Conservation (phyloP, 768 basidiomycete genomes). For the Dendrothele bispora region DNA sequence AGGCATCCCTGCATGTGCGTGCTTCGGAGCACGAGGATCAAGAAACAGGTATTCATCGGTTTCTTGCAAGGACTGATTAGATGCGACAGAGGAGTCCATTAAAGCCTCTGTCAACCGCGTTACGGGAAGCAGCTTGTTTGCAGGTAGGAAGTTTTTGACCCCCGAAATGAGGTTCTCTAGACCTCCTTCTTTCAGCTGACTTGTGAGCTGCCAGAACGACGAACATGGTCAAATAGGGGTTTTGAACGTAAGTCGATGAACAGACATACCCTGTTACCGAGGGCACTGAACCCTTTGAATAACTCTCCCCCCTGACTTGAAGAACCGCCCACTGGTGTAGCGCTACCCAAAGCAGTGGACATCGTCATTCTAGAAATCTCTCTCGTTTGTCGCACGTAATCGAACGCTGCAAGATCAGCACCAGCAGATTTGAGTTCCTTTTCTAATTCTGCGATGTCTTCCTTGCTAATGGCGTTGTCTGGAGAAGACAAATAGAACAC, state of each 20-base stretch:
- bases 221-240: neutral
- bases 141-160: conserved; percentile 96
- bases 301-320: conserved; percentile 80
- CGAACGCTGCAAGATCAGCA: conserved; percentile 79
- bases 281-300: conserved; percentile 89
- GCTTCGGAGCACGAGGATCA: conserved; percentile 82
- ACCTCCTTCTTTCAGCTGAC: conserved; percentile 92
- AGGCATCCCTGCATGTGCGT: conserved; percentile 47
- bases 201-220: conserved; percentile 65
- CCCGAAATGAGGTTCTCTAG: conserved; percentile 96
- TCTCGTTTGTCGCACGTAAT: conserved; percentile 88
- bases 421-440: conserved; percentile 82
- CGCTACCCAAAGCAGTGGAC: conserved; percentile 52
- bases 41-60: conserved; percentile 96
- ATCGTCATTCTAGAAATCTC: conserved; percentile 93
- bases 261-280: conserved; percentile 78
- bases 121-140: conserved; percentile 89
- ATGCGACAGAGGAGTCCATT: conserved; percentile 95
- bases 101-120: conserved; percentile 93
- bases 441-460: conserved; percentile 87
- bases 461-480: conserved; percentile 79
- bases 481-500: conserved; percentile 91
- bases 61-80: conserved; percentile 92
- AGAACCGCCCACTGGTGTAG: conserved; percentile 66
- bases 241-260: neutral